Conservation (phyloP, 179 eudicot genomes). For the Carnegiea gigantea region DNA sequence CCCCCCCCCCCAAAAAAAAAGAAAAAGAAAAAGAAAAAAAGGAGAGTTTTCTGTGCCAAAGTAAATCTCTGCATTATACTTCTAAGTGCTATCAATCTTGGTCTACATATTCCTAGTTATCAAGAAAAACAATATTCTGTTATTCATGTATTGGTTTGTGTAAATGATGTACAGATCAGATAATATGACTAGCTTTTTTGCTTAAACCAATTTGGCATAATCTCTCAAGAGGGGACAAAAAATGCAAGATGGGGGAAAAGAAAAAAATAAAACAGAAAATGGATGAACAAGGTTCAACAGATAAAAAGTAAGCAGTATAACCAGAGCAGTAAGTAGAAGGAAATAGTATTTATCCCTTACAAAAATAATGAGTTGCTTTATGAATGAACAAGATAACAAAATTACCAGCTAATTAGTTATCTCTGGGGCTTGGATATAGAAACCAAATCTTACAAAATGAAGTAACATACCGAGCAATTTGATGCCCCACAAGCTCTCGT, state of each 20-base stretch:
- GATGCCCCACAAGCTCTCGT: not conserved
- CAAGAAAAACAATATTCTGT: conserved; percentile 12
- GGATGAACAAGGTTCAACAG: not conserved
- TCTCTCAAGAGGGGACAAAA: not conserved
- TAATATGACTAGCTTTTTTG: conserved; percentile 13
- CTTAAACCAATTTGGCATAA: not conserved
- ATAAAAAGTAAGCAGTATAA: not conserved
- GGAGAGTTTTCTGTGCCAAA: not conserved
- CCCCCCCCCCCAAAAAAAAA: no score
- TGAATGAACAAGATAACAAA: not conserved
- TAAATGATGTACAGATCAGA: conserved; percentile 25
- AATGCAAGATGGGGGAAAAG: not conserved
- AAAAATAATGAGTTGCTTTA: not conserved
- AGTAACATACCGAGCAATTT: not conserved
- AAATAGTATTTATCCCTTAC: not conserved
- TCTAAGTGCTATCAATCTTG: conserved; percentile 1
- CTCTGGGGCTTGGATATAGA: not conserved
- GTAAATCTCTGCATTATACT: not conserved
- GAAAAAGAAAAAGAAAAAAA: not conserved
- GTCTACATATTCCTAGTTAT: conserved; percentile 17
- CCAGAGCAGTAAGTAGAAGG: not conserved
- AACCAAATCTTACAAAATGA: not conserved
- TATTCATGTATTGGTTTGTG: conserved; percentile 7
- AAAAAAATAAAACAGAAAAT: not conserved
- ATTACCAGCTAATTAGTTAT: not conserved